Conservation (phyloP, 305 asterid species). For the Petunia hybrid region DNA sequence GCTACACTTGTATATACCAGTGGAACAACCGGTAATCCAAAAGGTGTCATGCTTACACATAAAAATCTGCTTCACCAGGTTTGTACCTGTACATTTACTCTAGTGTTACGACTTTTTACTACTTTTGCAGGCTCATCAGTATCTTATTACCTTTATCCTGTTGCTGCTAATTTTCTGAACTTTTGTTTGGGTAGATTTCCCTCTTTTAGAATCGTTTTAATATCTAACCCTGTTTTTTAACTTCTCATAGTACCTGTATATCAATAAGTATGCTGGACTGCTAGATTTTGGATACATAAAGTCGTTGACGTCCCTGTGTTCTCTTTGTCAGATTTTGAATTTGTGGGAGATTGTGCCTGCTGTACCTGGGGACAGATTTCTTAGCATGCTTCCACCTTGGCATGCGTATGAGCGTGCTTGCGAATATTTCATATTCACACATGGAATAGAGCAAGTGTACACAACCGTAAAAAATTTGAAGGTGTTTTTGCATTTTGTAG, state of each 20-base stretch:
- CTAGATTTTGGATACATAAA: neutral
- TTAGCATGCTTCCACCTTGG: conserved; percentile 99
- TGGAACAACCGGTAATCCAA: conserved; percentile 98
- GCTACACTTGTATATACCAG: conserved; percentile 94
- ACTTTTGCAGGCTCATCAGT: neutral
- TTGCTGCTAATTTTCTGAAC: neutral
- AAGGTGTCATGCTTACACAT: conserved; percentile 99
- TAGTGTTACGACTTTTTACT: neutral
- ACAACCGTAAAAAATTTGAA: conserved; percentile 75
- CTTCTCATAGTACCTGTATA: neutral
- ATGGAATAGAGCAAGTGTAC: conserved; percentile 84
- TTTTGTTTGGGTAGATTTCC: neutral
- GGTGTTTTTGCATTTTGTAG: conserved; percentile 45
- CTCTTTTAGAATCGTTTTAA: neutral
- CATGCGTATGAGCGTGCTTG: conserved; percentile 96
- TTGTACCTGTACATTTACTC: conserved; percentile 32
- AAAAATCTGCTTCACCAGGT: conserved; percentile 97
- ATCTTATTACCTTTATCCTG: neutral
- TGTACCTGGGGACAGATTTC: conserved; percentile 84
- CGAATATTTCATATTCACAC: conserved; percentile 83
- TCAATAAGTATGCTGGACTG: neutral
- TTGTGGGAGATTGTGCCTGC: conserved; percentile 92
- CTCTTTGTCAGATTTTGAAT: conserved; percentile 55
- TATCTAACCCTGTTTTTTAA: neutral
- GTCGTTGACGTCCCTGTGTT: conserved; percentile 4